Percentiles rank a stretch among this genome's conserved stretches.
phyloP scores from a whole-genome alignment of 2,329 filamentous ascomycete genomes.

The Lachnellula cervina region DNA sequence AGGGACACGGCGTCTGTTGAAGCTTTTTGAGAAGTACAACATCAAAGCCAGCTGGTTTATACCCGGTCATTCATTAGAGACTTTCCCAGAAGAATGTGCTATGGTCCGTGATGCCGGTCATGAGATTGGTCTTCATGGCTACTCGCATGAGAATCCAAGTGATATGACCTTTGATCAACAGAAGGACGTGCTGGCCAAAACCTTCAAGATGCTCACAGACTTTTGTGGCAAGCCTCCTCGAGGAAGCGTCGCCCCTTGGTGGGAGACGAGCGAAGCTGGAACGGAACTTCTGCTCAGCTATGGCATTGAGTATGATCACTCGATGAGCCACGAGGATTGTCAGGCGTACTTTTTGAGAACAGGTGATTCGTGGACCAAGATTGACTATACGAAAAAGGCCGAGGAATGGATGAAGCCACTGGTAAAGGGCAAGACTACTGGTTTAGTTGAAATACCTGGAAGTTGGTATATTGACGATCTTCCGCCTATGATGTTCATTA shows the following conservation, averaged over 20 bases:
- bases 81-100: slow-evolving; percentile 61
- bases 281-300: slow-evolving; percentile 60
- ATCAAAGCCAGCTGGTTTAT: slow-evolving; percentile 57
- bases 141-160: slow-evolving; percentile 68
- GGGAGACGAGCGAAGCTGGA: slow-evolving; percentile 67
- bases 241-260: slow-evolving; percentile 70
- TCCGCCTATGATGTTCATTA: slow-evolving; percentile 70
- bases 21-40: slow-evolving; percentile 65
- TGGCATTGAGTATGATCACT: slow-evolving; percentile 66
- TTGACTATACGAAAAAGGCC: slow-evolving; percentile 59
- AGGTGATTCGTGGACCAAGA: slow-evolving; percentile 63
- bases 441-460: slow-evolving; percentile 62
- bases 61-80: slow-evolving; percentile 59
- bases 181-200: slow-evolving; percentile 68
- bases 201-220: slow-evolving; percentile 64
- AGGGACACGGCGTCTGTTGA: slow-evolving; percentile 61
- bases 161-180: slow-evolving; percentile 72
- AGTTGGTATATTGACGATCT: slow-evolving; percentile 58
- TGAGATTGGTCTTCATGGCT: slow-evolving; percentile 64
- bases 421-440: slow-evolving; percentile 53
- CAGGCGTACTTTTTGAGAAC: slow-evolving; percentile 60
- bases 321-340: slow-evolving; percentile 61
- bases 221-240: slow-evolving; percentile 68
- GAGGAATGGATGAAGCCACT: slow-evolving; percentile 64
- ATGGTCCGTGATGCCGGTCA: slow-evolving; percentile 59